A percentile compares a stretch with the other conserved stretches of the same genome.
These are phyloP conservation scores for Babesia ovis DNA, from an alignment of 169 alveolate genomes.

Conservation along the genomic window DNA sequence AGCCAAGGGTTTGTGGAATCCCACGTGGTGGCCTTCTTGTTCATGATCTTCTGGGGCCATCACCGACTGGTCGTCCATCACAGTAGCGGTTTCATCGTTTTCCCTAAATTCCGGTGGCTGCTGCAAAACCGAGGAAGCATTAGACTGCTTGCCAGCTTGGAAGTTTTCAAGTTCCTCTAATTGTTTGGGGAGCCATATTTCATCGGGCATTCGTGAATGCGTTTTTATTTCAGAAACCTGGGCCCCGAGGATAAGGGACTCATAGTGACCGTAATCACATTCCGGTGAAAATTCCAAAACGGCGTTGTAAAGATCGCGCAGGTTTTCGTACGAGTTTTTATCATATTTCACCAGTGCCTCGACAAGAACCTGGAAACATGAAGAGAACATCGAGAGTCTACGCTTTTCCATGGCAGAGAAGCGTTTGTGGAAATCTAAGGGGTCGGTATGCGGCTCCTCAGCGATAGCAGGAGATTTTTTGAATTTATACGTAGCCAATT, in stretches of 20 bases:
- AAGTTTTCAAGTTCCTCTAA: slow-evolving; percentile 5
- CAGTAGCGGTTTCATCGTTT: slow-evolving; percentile 19
- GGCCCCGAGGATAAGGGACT: slow-evolving; percentile 37
- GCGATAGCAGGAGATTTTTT: not conserved
- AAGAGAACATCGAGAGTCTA: slow-evolving; percentile 42
- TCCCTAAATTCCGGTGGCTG: not conserved
- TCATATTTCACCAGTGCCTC: slow-evolving; percentile 54
- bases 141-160: not conserved
- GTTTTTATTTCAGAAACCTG: not conserved
- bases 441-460: not conserved
- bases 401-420: slow-evolving; percentile 43
- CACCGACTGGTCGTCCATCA: not conserved
- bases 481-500: slow-evolving; percentile 13
- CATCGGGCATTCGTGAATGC: slow-evolving; percentile 19
- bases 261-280: slow-evolving; percentile 42
- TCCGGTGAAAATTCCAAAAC: slow-evolving; percentile 57
- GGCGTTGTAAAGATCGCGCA: slow-evolving; percentile 38
- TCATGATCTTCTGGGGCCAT: not conserved
- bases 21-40: not conserved
- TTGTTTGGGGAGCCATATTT: slow-evolving; percentile 17
- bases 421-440: slow-evolving; percentile 38
- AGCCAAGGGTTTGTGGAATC: not conserved
- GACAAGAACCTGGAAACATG: slow-evolving; percentile 51
- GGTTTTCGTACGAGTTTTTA: slow-evolving; percentile 26
- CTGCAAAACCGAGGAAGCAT: not conserved